phyloP scores from a whole-genome alignment of 2,329 filamentous ascomycete species.

The Cadophora sp. region DNA sequence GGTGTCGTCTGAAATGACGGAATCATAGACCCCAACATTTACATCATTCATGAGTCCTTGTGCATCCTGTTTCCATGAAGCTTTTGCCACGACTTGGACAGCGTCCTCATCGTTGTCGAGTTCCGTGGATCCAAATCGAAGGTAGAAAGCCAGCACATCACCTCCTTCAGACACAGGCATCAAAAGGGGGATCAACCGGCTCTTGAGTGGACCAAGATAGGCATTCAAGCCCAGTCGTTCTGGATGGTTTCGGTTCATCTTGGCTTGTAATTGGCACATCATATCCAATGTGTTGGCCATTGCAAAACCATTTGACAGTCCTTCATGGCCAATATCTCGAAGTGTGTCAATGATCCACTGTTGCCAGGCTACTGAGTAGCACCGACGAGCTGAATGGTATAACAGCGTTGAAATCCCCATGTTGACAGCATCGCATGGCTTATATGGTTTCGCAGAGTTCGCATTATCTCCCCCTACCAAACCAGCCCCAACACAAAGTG shows the following conservation, averaged over 20 bases:
- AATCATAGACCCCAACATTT: conserved; percentile 29
- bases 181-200: conserved; percentile 31
- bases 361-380: conserved; percentile 34
- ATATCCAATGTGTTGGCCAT: conserved; percentile 31
- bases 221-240: conserved; percentile 2
- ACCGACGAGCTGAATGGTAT: conserved; percentile 34
- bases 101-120: conserved; percentile 24
- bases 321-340: conserved; percentile 30
- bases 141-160: conserved; percentile 25
- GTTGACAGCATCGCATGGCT: conserved; percentile 33
- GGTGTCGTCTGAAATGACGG: not conserved
- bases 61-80: conserved; percentile 29
- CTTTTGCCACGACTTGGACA: conserved; percentile 31
- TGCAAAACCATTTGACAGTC: conserved; percentile 30
- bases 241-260: not conserved
- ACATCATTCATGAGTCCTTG: conserved; percentile 25
- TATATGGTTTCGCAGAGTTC: conserved; percentile 22
- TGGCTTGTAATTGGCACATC: conserved; percentile 29
- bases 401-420: conserved; percentile 33
- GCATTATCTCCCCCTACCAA: conserved; percentile 21
- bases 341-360: conserved; percentile 31
- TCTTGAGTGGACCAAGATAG: conserved; percentile 25
- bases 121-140: conserved; percentile 27
- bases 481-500: conserved; percentile 26
- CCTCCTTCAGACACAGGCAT: conserved; percentile 29